Evolutionary conservation across 2,329 filamentous ascomycete genomes (phyloP).

Genomic region (Aspergillus carbonarius): DNA sequence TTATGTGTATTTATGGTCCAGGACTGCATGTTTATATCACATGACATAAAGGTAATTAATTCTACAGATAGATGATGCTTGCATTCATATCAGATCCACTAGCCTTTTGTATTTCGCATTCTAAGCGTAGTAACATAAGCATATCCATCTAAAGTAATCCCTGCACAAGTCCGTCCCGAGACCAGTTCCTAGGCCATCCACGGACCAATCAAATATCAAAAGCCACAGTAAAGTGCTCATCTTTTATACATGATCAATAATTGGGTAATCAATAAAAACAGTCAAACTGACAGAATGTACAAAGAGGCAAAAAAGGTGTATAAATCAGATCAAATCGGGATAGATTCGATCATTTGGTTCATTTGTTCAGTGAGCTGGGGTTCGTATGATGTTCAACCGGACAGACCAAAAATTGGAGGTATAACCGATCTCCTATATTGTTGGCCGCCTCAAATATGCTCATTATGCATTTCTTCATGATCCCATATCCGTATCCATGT

Average conservation of each 20-base stretch:
- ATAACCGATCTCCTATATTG: too few species aligned
- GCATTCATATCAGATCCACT: too few species aligned
- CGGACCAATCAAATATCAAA: neutral
- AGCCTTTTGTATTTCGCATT: neutral
- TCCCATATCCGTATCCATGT: neutral
- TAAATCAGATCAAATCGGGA: neutral
- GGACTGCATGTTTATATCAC: too few species aligned
- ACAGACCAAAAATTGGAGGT: neutral
- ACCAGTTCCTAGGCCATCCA: neutral
- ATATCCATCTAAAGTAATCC: neutral
- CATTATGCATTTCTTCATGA: conserved; percentile 12
- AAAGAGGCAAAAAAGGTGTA: neutral
- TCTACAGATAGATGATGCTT: too few species aligned
- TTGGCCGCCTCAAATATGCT: neutral
- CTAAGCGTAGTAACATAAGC: neutral
- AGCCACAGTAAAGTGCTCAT: conserved; percentile 7
- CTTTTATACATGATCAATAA: conserved; percentile 17
- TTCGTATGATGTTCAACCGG: neutral
- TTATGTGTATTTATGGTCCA: too few species aligned
- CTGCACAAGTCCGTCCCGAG: neutral
- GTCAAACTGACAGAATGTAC: conserved; percentile 9
- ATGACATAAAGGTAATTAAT: too few species aligned
- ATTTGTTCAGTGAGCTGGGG: neutral
- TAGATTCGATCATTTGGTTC: conserved; percentile 2
- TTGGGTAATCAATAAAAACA: neutral